Conservation (phyloP, 352 stramenopile genomes). For the Phytophthora quininea region DNA sequence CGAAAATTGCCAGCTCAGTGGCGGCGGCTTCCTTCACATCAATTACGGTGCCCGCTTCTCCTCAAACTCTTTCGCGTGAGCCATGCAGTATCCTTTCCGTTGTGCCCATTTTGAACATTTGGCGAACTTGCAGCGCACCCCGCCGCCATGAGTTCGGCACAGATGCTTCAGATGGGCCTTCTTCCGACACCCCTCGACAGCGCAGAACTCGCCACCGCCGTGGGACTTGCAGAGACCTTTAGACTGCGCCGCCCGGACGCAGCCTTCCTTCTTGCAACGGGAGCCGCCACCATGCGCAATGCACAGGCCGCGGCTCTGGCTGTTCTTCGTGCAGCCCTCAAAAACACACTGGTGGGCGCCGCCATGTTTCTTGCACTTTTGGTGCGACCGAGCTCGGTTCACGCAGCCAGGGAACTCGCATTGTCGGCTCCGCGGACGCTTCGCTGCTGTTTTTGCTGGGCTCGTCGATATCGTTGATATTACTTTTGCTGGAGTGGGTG, state of each 20-base stretch:
- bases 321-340: slow-evolving; percentile 88
- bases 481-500: slow-evolving; percentile 15
- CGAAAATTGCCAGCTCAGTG: not conserved
- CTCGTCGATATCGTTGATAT: not conserved
- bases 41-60: slow-evolving; percentile 12
- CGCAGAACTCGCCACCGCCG: slow-evolving; percentile 81
- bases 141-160: slow-evolving; percentile 87
- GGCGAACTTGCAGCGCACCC: slow-evolving; percentile 78
- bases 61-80: slow-evolving; percentile 82
- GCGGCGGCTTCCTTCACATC: not conserved
- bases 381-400: slow-evolving; percentile 82
- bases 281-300: slow-evolving; percentile 86
- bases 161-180: slow-evolving; percentile 88
- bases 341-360: slow-evolving; percentile 86
- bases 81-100: slow-evolving; percentile 90
- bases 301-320: slow-evolving; percentile 84
- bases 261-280: slow-evolving; percentile 79
- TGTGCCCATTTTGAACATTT: slow-evolving; percentile 89
- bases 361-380: slow-evolving; percentile 91
- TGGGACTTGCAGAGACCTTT: slow-evolving; percentile 89
- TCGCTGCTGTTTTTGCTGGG: slow-evolving; percentile 22
- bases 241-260: slow-evolving; percentile 81
- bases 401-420: slow-evolving; percentile 77
- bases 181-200: slow-evolving; percentile 82
- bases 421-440: slow-evolving; percentile 58